These are phyloP conservation scores for Pneumocystis sp. DNA, from an alignment of 1,139 yeast species.

Conservation along the genomic window DNA sequence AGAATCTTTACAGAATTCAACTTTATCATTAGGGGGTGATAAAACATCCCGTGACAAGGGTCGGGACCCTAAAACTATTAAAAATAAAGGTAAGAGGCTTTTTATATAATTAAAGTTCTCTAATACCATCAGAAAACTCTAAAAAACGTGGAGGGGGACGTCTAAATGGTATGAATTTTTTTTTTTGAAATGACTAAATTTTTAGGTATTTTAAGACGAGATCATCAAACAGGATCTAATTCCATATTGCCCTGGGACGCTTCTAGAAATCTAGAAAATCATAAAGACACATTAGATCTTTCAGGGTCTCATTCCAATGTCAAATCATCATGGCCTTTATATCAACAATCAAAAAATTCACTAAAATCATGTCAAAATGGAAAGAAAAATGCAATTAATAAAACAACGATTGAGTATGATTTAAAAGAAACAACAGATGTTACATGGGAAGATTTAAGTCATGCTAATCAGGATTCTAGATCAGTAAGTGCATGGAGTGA, in stretches of 20 bases:
- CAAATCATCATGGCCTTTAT: neutral
- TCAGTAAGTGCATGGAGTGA: conserved; percentile 6
- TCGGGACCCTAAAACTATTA: neutral
- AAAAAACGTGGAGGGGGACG: neutral
- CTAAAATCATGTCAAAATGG: neutral
- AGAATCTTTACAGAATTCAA: neutral
- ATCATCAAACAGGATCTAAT: neutral
- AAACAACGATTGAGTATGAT: neutral
- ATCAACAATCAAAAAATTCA: neutral
- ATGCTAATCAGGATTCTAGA: neutral
- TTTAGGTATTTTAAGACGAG: neutral
- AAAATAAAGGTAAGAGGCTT: neutral
- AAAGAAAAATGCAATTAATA: neutral
- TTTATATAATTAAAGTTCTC: neutral
- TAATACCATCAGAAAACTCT: neutral
- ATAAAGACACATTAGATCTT: neutral
- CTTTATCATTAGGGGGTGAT: neutral
- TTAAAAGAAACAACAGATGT: neutral
- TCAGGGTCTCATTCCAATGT: neutral
- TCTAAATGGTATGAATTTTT: neutral
- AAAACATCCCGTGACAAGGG: neutral
- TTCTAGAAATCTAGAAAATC: neutral
- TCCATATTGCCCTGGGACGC: neutral
- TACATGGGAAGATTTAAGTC: neutral
- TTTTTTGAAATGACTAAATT: neutral